Percentiles rank a stretch among this genome's conserved stretches.
Evolutionary conservation across 192 early-diverging fungal species (phyloP).

Genomic region (Entomortierella chlamydospora): DNA sequence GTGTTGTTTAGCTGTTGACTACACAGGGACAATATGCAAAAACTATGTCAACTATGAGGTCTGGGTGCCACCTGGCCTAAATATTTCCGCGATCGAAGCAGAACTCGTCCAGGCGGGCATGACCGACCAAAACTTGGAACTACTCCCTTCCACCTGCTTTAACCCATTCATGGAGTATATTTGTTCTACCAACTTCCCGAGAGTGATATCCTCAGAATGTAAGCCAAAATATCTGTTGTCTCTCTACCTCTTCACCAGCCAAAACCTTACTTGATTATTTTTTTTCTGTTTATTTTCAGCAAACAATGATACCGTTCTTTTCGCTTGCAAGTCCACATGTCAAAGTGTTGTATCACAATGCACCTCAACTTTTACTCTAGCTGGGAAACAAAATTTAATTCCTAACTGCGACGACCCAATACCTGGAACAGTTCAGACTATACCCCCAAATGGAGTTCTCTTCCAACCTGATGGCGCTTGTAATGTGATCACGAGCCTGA

Average conservation of each 20-base stretch:
- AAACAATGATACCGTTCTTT: too few relatives aligned
- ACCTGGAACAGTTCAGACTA: background rate
- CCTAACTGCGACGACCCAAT: too few relatives aligned
- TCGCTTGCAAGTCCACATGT: too few relatives aligned
- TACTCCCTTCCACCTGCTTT: slow-evolving; percentile 22
- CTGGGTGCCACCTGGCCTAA: slow-evolving; percentile 28
- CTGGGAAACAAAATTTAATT: too few relatives aligned
- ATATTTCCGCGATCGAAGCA: slow-evolving; percentile 28
- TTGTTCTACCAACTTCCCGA: slow-evolving; percentile 51
- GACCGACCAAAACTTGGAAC: background rate
- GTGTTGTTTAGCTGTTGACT: slow-evolving; percentile 5
- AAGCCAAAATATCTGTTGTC: too few relatives aligned
- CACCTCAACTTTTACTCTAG: too few relatives aligned
- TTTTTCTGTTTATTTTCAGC: too few relatives aligned
- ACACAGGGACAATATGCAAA: slow-evolving; percentile 34
- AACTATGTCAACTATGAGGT: slow-evolving; percentile 46
- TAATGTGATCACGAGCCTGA: too few relatives aligned
- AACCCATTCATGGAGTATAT: slow-evolving; percentile 41
- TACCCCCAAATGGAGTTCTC: background rate
- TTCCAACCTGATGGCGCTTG: background rate
- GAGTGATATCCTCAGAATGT: background rate
- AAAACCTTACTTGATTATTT: too few relatives aligned
- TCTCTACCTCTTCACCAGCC: too few relatives aligned
- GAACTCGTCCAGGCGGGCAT: background rate
- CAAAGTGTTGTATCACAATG: too few relatives aligned